Conservation (phyloP, 192 early-diverging fungal species). For the Entomortierella beljakovae region DNA sequence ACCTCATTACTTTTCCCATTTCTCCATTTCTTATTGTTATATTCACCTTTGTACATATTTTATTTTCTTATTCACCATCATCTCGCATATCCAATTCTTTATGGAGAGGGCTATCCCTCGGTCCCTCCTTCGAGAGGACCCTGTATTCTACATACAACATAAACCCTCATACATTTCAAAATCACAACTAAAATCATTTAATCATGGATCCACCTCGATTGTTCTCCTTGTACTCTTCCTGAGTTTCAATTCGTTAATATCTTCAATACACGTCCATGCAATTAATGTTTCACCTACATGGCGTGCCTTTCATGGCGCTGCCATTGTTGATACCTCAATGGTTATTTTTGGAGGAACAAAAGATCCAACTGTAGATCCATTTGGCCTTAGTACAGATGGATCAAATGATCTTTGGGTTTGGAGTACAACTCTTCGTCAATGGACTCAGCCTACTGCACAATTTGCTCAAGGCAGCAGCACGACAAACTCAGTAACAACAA, state of each 20-base stretch:
- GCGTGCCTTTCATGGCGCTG: slow-evolving; percentile 49
- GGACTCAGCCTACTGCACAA: slow-evolving; percentile 56
- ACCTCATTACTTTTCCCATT: slow-evolving; percentile 1
- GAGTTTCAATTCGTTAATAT: not conserved
- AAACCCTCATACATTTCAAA: not conserved
- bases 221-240: slow-evolving; percentile 1
- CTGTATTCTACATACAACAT: not conserved
- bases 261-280: not conserved
- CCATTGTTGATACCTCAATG: slow-evolving; percentile 53
- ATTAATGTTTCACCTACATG: slow-evolving; percentile 27
- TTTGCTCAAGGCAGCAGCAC: not conserved
- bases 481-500: not conserved
- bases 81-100: not conserved
- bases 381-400: slow-evolving; percentile 26
- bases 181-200: not conserved
- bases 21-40: not conserved
- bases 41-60: not conserved
- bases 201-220: not conserved
- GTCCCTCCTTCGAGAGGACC: slow-evolving; percentile 9
- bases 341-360: slow-evolving; percentile 62
- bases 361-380: slow-evolving; percentile 35
- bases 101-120: slow-evolving; percentile 23
- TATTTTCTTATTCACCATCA: not conserved
- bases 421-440: slow-evolving; percentile 56
- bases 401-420: slow-evolving; percentile 60